These are phyloP conservation scores for Lasiosphaeriaceae sp. DNA, from an alignment of 495 filamentous ascomycete species.

Conservation along the genomic window DNA sequence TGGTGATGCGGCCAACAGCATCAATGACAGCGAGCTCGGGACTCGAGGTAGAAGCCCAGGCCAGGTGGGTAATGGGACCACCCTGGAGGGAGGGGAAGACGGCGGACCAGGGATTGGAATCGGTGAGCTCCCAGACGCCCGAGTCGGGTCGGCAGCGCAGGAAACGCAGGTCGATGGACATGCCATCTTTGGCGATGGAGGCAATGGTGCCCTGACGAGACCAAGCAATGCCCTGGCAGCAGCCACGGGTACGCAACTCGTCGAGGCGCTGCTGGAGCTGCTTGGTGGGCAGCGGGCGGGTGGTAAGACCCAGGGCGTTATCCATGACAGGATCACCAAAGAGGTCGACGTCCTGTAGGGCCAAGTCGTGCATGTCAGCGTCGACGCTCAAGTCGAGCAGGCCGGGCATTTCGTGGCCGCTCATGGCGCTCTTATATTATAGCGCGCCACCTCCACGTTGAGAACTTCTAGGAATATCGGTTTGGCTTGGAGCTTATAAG, in stretches of 20 bases:
- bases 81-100: slow-evolving; percentile 25
- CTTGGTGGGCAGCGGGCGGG: slow-evolving; percentile 51
- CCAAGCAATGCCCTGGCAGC: slow-evolving; percentile 87
- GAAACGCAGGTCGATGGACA: slow-evolving; percentile 64
- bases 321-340: slow-evolving; percentile 63
- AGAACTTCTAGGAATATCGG: no score
- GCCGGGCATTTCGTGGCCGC: background rate
- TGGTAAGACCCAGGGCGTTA: slow-evolving; percentile 44
- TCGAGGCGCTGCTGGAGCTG: slow-evolving; percentile 70
- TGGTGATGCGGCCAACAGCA: slow-evolving; percentile 64
- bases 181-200: slow-evolving; percentile 68
- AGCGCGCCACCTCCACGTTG: no score
- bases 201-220: slow-evolving; percentile 70
- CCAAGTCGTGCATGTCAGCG: slow-evolving; percentile 18
- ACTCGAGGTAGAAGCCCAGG: slow-evolving; percentile 64
- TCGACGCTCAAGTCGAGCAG: slow-evolving; percentile 12
- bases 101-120: slow-evolving; percentile 40
- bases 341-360: slow-evolving; percentile 68
- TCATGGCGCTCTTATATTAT: background rate
- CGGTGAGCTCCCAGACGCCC: slow-evolving; percentile 75
- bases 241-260: slow-evolving; percentile 73
- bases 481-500: no score
- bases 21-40: slow-evolving; percentile 77
- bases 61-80: slow-evolving; percentile 66
- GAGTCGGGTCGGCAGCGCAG: slow-evolving; percentile 65